These are phyloP conservation scores for Salvia miltiorrhiza DNA, from an alignment of 257 asterid genomes.

Conservation along the genomic window DNA sequence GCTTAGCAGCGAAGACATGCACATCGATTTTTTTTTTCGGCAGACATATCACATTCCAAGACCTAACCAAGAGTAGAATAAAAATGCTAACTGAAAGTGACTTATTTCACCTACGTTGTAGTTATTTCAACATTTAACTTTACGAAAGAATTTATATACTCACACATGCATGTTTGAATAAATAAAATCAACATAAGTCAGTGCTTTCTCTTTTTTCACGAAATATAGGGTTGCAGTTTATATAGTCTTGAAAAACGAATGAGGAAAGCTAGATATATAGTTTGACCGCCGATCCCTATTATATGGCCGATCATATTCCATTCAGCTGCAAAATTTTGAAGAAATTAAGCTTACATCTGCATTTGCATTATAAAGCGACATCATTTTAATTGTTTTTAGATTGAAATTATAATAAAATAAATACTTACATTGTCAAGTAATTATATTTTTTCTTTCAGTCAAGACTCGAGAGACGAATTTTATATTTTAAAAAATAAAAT, in stretches of 20 bases:
- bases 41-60: background rate
- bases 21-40: background rate
- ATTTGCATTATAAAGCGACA: no score
- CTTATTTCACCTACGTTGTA: background rate
- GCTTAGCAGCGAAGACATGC: constrained; percentile 25
- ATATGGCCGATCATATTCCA: background rate
- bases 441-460: no score
- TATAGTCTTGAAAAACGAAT: background rate
- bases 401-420: no score
- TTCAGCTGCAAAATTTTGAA: no score
- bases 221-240: background rate
- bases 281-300: background rate
- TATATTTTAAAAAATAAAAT: no score
- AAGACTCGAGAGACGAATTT: no score
- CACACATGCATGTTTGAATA: background rate
- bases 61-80: background rate
- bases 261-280: background rate
- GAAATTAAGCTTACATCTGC: no score
- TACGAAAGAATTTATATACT: background rate
- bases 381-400: no score
- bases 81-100: background rate
- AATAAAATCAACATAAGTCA: background rate
- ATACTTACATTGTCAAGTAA: no score
- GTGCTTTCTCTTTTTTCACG: background rate
- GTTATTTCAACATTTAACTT: background rate